phyloP scores from a whole-genome alignment of 73 alveolate genomes.

The Tetrahymena borealis region DNA sequence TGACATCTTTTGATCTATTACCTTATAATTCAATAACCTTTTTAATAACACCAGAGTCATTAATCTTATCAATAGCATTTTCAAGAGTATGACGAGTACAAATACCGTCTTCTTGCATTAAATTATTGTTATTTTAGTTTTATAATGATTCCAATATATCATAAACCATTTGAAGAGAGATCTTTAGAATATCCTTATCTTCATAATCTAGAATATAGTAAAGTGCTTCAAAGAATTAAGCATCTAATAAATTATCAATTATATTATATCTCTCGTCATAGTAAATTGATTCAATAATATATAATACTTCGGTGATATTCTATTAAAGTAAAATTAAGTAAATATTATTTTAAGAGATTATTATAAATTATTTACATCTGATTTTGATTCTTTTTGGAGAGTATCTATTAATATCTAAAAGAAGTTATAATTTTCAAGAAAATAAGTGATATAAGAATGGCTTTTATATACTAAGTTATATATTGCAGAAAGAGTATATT shows the following conservation, averaged over 20 bases:
- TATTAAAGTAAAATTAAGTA: neutral
- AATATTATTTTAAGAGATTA: neutral
- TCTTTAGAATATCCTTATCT: neutral
- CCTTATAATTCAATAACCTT: neutral
- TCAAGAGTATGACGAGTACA: neutral
- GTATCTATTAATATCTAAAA: neutral
- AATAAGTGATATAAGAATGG: neutral
- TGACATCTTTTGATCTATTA: neutral
- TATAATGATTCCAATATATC: neutral
- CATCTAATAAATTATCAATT: neutral
- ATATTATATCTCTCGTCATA: neutral
- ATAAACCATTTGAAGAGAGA: neutral
- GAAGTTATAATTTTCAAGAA: neutral
- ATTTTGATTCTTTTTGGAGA: neutral
- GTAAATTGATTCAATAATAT: neutral
- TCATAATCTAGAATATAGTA: neutral
- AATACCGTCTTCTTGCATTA: neutral
- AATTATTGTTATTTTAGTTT: neutral
- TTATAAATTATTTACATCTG: neutral
- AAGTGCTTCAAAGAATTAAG: neutral
- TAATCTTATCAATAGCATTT: neutral
- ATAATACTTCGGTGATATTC: neutral
- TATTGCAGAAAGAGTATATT: neutral
- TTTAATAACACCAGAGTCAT: neutral
- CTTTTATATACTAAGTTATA: neutral